Conservation (phyloP, 192 early-diverging fungal species). For the Coemansia sp. region DNA sequence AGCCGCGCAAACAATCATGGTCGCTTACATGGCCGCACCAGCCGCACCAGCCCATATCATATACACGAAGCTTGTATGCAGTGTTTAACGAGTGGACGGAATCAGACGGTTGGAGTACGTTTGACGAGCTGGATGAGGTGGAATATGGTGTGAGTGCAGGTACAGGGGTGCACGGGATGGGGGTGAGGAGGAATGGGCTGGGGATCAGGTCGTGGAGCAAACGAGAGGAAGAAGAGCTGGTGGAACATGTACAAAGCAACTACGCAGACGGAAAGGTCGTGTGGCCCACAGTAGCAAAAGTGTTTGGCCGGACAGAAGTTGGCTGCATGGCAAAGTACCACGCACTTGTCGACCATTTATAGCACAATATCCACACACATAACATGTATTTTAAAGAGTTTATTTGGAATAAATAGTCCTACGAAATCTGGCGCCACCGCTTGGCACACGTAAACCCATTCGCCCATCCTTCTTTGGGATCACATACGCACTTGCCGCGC, state of each 20-base stretch:
- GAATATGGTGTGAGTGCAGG: neutral
- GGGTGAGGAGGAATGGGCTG: neutral
- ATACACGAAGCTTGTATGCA: neutral
- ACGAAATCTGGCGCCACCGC: conserved; percentile 32
- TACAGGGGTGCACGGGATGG: neutral
- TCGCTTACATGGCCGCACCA: neutral
- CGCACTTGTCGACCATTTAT: neutral
- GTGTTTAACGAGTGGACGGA: neutral
- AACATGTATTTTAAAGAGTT: too few species aligned
- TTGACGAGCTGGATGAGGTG: neutral
- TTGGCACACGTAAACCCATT: conserved; percentile 43
- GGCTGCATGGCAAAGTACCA: conserved; percentile 41
- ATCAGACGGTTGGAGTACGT: neutral
- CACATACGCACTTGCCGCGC: conserved; percentile 47
- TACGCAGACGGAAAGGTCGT: neutral
- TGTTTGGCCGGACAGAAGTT: conserved; percentile 17
- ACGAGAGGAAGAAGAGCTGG: conserved; percentile 15
- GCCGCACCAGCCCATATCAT: neutral
- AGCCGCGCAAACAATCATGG: too few species aligned
- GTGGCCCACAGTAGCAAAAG: conserved; percentile 17
- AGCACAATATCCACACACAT: neutral
- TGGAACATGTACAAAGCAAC: neutral
- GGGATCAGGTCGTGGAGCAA: conserved; percentile 17
- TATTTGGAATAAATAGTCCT: neutral
- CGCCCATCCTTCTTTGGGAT: conserved; percentile 38